phyloP scores from a whole-genome alignment of 768 basidiomycete genomes.

The Podaxis carcinomalis region DNA sequence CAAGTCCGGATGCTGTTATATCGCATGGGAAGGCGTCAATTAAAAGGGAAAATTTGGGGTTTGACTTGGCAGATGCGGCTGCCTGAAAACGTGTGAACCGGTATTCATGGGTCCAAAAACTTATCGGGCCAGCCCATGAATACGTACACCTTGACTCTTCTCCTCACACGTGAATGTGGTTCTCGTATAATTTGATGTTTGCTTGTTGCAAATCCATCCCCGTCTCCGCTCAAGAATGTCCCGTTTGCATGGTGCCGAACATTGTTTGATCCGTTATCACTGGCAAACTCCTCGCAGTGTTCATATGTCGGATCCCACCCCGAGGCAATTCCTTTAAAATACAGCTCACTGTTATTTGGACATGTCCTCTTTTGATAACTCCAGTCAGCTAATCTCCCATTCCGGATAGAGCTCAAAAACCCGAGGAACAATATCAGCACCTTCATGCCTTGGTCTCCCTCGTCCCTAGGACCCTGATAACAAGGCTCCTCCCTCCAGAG shows the following conservation, averaged over 20 bases:
- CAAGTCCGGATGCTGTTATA: slow-evolving; percentile 2
- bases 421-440: neutral
- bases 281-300: neutral
- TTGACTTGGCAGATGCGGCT: slow-evolving; percentile 5
- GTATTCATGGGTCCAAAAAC: neutral
- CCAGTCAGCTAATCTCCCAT: neutral
- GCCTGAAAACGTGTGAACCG: slow-evolving; percentile 7
- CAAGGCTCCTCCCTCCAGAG: slow-evolving; percentile 7
- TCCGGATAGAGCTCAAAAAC: neutral
- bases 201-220: neutral
- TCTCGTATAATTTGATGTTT: neutral
- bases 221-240: neutral
- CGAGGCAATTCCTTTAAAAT: neutral
- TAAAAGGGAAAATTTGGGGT: neutral
- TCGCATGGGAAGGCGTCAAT: neutral
- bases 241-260: slow-evolving; percentile 1
- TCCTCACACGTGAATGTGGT: slow-evolving; percentile 7
- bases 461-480: slow-evolving; percentile 1
- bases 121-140: neutral
- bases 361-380: neutral
- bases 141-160: slow-evolving; percentile 4
- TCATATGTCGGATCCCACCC: neutral
- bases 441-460: neutral
- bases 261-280: slow-evolving; percentile 7
- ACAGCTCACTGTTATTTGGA: neutral